phyloP scores from a whole-genome alignment of 2,329 filamentous ascomycete species.

The Stromatinia cepivora region DNA sequence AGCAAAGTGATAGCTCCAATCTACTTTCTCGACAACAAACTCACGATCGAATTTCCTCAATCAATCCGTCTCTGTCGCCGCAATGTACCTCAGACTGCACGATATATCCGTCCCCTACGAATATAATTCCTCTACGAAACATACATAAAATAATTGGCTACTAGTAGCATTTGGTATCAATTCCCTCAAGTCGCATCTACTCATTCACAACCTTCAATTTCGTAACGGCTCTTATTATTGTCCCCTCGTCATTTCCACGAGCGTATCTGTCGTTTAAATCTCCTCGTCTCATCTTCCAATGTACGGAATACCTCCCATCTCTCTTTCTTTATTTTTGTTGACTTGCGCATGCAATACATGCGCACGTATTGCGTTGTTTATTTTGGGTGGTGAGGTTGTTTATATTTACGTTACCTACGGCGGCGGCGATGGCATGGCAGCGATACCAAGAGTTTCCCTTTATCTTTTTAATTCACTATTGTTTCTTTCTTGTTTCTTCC shows the following conservation, averaged over 20 bases:
- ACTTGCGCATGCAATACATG: slow-evolving; percentile 2
- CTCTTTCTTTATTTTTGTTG: slow-evolving; percentile 15
- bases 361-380: not conserved
- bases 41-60: not conserved
- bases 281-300: slow-evolving; percentile 5
- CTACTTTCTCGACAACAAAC: not conserved
- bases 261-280: slow-evolving; percentile 9
- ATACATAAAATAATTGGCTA: slow-evolving; percentile 10
- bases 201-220: not conserved
- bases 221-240: slow-evolving; percentile 8
- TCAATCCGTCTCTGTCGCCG: not conserved
- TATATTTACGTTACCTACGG: slow-evolving; percentile 22
- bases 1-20: slow-evolving; percentile 19
- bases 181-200: not conserved
- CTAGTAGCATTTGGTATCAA: not conserved
- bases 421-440: slow-evolving; percentile 26
- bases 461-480: slow-evolving; percentile 14
- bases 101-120: slow-evolving; percentile 2
- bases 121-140: slow-evolving; percentile 9
- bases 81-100: slow-evolving; percentile 1
- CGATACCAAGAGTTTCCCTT: slow-evolving; percentile 36
- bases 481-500: slow-evolving; percentile 16
- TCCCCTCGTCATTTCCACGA: not conserved
- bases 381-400: not conserved
- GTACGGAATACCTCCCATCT: slow-evolving; percentile 2